These are phyloP conservation scores for Theileria annulata DNA, from an alignment of 169 alveolate species.

Conservation along the genomic window DNA sequence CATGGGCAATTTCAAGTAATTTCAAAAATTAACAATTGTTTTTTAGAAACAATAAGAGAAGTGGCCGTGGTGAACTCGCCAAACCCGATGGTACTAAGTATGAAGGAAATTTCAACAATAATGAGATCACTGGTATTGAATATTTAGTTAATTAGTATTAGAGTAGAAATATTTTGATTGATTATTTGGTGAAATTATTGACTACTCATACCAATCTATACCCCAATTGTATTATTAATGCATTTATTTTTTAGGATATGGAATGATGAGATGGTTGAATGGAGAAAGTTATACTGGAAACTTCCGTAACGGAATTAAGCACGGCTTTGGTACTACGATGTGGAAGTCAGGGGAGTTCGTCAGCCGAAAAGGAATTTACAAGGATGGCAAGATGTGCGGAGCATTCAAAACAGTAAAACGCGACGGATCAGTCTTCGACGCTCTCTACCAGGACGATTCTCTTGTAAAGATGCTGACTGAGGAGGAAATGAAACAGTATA, in stretches of 20 bases:
- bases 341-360: constrained; percentile 40
- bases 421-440: constrained; percentile 36
- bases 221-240: background rate
- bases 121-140: constrained; percentile 11
- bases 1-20: constrained; percentile 62
- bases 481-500: constrained; percentile 8
- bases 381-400: constrained; percentile 55
- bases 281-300: constrained; percentile 60
- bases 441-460: constrained; percentile 39
- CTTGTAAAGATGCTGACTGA: constrained; percentile 15
- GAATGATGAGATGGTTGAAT: constrained; percentile 61
- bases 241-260: constrained; percentile 22
- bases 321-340: constrained; percentile 50
- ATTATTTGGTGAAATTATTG: background rate
- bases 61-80: constrained; percentile 58
- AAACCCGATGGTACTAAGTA: constrained; percentile 47
- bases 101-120: constrained; percentile 58
- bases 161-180: background rate
- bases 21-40: background rate
- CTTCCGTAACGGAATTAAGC: constrained; percentile 51
- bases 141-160: background rate
- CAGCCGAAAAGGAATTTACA: constrained; percentile 52
- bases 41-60: constrained; percentile 41
- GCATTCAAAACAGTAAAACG: constrained; percentile 46
- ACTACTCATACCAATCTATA: background rate